Evolutionary conservation across 164 flowering plant species (phyloP), one percentile per base, ranked within the genome.

Genomic region (Buxus sempervirens): DNA sequence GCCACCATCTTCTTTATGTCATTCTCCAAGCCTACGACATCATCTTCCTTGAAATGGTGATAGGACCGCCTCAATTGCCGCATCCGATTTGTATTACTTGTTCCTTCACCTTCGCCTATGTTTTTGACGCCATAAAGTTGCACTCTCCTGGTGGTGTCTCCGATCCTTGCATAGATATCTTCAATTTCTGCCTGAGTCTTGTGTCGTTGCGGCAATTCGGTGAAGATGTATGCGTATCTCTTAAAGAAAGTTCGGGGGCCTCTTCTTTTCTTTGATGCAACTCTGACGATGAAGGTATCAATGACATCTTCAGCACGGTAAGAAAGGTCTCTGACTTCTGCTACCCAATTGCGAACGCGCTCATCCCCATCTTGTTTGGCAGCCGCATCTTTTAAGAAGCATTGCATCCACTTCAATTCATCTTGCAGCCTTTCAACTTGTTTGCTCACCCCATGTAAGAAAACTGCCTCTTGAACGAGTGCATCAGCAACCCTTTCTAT

Each of bases 301-400:
- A 68, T 59, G 24, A 66, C 36, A 36, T 76, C 77, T 56, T 75
- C 78, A 12, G 62, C 54, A 13, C 64, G 48, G 22, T 61, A 64
- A 6, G 78, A 65, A 27, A 71, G 32, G 0, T 73, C 63, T 23
- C 70, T 67, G 9, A 78, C 25, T 5, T 78, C 66, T 7, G 19
- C 9, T 27, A 76, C 72, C 78, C 74, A 76, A 1, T 65, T 26
- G 28, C 65, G 53, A 12, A 78, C 55, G 0, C 59, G 21, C 21
- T 60, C 60, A 21, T 76, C 65, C 12, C 20, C 41, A 22, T 64
- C 13, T 38, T 41, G 62, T 24, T 56, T 62, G 4, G 14, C 32
- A 22, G 73, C 78, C 0, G 76, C 78, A 25, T 79, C 81, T 56
- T 63, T 62, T 0, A 83, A 20, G 66, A 81, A 79, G 27, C 75